Conservation (phyloP, 2,329 filamentous ascomycete species). For the Exutisphaerella laricina region DNA sequence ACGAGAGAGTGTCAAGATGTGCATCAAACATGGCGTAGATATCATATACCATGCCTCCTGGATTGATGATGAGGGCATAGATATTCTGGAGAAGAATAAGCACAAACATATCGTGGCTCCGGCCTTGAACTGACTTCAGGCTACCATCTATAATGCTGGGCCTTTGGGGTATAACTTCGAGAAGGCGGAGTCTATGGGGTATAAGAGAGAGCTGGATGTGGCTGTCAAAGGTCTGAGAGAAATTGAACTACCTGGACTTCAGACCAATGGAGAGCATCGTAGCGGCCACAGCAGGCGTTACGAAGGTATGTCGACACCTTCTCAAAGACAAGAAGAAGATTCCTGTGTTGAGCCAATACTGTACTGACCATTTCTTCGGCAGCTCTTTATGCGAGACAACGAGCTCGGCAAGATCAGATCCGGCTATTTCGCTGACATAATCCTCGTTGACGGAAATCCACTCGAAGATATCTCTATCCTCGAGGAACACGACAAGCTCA, state of each 20-base stretch:
- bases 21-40: slow-evolving; percentile 42
- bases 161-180: slow-evolving; percentile 40
- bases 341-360: too few relatives aligned
- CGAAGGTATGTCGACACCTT: slow-evolving; percentile 30
- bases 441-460: slow-evolving; percentile 47
- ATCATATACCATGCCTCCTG: slow-evolving; percentile 46
- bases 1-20: slow-evolving; percentile 42
- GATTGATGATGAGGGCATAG: slow-evolving; percentile 39
- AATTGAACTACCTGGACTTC: slow-evolving; percentile 34
- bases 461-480: slow-evolving; percentile 48
- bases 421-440: slow-evolving; percentile 46
- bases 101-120: slow-evolving; percentile 39
- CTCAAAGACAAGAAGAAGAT: too few relatives aligned
- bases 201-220: slow-evolving; percentile 39
- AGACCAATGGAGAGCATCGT: slow-evolving; percentile 38
- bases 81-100: slow-evolving; percentile 38
- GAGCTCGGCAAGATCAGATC: slow-evolving; percentile 46
- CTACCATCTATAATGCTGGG: slow-evolving; percentile 36
- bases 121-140: slow-evolving; percentile 41
- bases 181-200: slow-evolving; percentile 42
- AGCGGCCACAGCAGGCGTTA: slow-evolving; percentile 46
- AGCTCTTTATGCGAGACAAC: slow-evolving; percentile 42
- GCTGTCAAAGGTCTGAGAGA: slow-evolving; percentile 39
- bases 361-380: too few relatives aligned
- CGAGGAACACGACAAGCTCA: slow-evolving; percentile 40